Evolutionary conservation across 2,329 filamentous ascomycete species (phyloP).

Genomic region (Celoporthe dispersa): DNA sequence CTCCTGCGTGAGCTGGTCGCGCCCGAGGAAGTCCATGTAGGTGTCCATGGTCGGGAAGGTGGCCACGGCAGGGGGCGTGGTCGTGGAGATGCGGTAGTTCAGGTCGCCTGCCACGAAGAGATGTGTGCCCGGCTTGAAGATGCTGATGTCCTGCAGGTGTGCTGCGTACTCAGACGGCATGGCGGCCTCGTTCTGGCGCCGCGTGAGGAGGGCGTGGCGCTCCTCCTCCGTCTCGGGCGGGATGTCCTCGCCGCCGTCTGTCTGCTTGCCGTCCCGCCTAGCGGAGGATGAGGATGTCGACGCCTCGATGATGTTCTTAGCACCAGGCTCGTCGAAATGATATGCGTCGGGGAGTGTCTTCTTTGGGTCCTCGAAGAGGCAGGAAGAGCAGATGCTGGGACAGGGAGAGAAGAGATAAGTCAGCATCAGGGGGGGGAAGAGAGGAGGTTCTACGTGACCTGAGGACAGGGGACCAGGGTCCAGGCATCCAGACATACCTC

Average conservation of each 20-base stretch:
- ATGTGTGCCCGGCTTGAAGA: conserved; percentile 77
- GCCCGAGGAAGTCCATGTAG: conserved; percentile 63
- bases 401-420: no score
- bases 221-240: conserved; percentile 36
- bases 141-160: conserved; percentile 58
- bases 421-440: no score
- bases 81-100: conserved; percentile 86
- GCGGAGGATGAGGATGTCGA: conserved; percentile 17
- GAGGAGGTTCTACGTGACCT: not conserved
- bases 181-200: conserved; percentile 4
- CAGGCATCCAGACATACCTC: no score
- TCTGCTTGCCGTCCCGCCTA: conserved; percentile 18
- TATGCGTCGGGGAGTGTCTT: conserved; percentile 20
- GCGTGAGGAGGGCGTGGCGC: conserved; percentile 29
- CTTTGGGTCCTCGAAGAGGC: conserved; percentile 28
- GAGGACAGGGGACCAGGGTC: not conserved
- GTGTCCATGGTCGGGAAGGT: conserved; percentile 64
- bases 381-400: conserved; percentile 25
- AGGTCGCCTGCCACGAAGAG: conserved; percentile 90
- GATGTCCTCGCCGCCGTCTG: conserved; percentile 28
- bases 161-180: conserved; percentile 41
- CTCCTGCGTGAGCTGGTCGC: conserved; percentile 82
- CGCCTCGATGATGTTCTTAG: conserved; percentile 27
- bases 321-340: conserved; percentile 15
- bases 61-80: conserved; percentile 63